Evolutionary conservation across 257 asterid genomes (phyloP), one percentile per base, ranked within the genome.

Genomic region (Solanum bukasovii): DNA sequence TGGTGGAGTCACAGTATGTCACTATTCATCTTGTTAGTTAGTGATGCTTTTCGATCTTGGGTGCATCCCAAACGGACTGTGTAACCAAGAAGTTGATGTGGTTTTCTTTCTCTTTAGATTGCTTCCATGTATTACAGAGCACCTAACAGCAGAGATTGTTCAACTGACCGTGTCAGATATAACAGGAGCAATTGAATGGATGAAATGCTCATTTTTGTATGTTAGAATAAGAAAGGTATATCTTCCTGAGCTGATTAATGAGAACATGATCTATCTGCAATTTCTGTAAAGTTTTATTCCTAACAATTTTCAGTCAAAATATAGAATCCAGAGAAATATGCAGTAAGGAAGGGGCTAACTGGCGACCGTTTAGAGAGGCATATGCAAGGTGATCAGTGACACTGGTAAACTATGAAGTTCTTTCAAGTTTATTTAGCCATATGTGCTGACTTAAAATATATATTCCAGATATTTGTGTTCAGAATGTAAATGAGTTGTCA

Each of bases 1-100:
- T 93, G 95, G 99, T 97, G 93, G 99, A 97, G 88, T 97, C 99
- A 82, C 99, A 96, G 99, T 97, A 97, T 87, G 99, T 90, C 74
- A 56, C 65, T 82, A 88, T 86, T 89, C 84, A 87, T 88, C 87
- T 91, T 90, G 85, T 27, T 46, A 27, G 65, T 79, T 82, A 82
- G 44, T 82, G 86, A 31, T 82, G 86, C 70, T 82, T 20, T 82
- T 14, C 3, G 44, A 49, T 49, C 6, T 49, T 81, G 20, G 85
- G 40, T 81, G 40, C 85, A 46, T 46, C 40, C 42, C 29, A 29
- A 79, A 79, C 7, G 72, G 34, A 82, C 65, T 67, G 63, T 87
- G 71, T 27, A 74, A 87, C 84, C 73, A 70, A 29, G 86, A 77
- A 63, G 52, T 84, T 92, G 87, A 88, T 70, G 21, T 56, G 85